phyloP scores from a whole-genome alignment of 257 asterid species.

The Primulina tabacum region DNA sequence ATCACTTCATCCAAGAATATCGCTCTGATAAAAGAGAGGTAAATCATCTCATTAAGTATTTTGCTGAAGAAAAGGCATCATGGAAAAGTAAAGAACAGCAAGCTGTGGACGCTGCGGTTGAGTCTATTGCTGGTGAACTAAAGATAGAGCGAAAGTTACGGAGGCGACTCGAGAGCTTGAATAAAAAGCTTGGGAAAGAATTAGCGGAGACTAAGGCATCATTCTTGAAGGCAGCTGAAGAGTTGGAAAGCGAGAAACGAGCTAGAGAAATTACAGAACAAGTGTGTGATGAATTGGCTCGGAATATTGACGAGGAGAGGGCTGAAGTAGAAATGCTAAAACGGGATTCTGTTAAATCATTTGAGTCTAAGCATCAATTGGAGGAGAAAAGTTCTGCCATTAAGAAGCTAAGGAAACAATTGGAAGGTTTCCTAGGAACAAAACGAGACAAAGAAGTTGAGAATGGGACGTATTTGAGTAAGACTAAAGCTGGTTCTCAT shows the following conservation, averaged over 20 bases:
- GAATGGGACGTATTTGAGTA: constrained; percentile 31
- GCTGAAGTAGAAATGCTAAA: constrained; percentile 45
- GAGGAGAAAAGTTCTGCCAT: constrained; percentile 67
- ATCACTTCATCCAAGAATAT: constrained; percentile 77
- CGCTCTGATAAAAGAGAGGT: constrained; percentile 54
- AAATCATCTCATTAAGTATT: constrained; percentile 64
- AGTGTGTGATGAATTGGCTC: constrained; percentile 61
- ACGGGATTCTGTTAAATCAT: constrained; percentile 48
- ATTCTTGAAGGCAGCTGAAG: constrained; percentile 54
- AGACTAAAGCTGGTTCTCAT: constrained; percentile 25
- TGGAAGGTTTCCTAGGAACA: constrained; percentile 62
- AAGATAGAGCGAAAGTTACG: constrained; percentile 75
- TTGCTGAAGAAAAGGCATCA: constrained; percentile 78
- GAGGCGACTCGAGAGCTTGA: constrained; percentile 68
- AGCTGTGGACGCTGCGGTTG: constrained; percentile 60
- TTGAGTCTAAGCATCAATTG: constrained; percentile 53
- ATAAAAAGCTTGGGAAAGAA: constrained; percentile 76
- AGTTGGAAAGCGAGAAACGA: constrained; percentile 70
- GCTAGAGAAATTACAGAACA: constrained; percentile 69
- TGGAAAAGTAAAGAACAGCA: constrained; percentile 70
- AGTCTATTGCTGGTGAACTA: constrained; percentile 55
- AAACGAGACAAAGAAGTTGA: constrained; percentile 46
- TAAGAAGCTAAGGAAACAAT: constrained; percentile 71
- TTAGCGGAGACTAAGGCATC: constrained; percentile 59
- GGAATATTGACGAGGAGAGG: constrained; percentile 59